Base-by-base conservation (phyloP, 2,329 filamentous ascomycete species). In the Colletotrichum sp. region DNA sequence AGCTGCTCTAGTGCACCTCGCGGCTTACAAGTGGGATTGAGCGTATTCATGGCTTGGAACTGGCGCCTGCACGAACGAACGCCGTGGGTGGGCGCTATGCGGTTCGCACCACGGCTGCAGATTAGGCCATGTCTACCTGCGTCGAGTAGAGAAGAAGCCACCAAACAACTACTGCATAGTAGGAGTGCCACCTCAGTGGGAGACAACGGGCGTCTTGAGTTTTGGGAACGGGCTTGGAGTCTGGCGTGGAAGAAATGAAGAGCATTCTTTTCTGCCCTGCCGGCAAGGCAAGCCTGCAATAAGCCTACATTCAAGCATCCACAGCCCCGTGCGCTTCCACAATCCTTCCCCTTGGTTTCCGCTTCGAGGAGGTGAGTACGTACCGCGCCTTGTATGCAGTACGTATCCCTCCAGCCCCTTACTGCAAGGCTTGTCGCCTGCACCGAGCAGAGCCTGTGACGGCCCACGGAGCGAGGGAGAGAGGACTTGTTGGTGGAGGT, bases 261-360 rank as follows among this genome's bases (percentile, higher is more conserved):
- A 48, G 39, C 39, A 48, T 48, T 48, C 39, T 18, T n/a, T 18
- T 48, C 18, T n/a, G 39, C 39, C 39, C 39, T 48, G 39, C 39
- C 39, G 39, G 39, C 39, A 48, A 48, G 39, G 39, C 18, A 48
- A 28, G 52, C 21, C 52, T 30, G 24, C 55, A 59, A 59, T 30
- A 59, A 59, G 26, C 24, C 55, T 28, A 30, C 55, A 9, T 52
- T 48, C n/a, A 21, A 52, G n/a, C 43, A 52, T 52, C 43, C n/a
- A 52, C 24, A 26, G 55, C 55, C 55, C 55, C 43, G 43, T 59
- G 30, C n/a, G 10, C 48, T 72, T 73, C 71, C 36, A 69, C 65
- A 30, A 55, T 63, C 12, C 34, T 73, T 69, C 70, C 70, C 70
- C 70, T 72, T 43, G 64, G 55, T 67, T 68, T 72, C 70, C 70